Base-by-base conservation (phyloP, 2,329 filamentous ascomycete genomes). In the Hypoxylon sp. region DNA sequence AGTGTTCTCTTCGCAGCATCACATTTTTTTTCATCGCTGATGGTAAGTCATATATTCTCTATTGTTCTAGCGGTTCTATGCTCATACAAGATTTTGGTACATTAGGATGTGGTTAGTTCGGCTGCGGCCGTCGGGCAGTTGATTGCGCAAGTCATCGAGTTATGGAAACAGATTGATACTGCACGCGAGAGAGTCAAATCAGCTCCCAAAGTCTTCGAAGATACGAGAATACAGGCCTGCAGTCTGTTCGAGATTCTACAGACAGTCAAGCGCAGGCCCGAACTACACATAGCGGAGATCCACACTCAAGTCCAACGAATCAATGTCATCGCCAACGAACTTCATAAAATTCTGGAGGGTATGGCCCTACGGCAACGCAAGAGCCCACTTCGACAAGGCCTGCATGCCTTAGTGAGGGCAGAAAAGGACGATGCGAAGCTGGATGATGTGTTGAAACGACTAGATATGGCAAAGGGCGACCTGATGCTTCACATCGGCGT, bases 391-490 rank as follows among this genome's bases (percentile, higher is more conserved):
- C 38, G 53, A 46, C 53, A 57, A 23, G 53, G 53, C 38, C 9
- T 45, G 2, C 25, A 57, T 34, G 53, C 53, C 38, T 34, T 57
- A 28, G 41, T 57, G 2, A 23, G 53, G 11, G 53, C 53, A 57
- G 53, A 57, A 6, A 45, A 23, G 13, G 53, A 57, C 17, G 53
- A 46, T 34, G 53, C 53, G 11, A 57, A 57, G 41, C 38, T 57
- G 17, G n/a, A 46, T 4, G 25, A 57, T 23, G 53, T 57, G 6
- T 32, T 57, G 17, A 46, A 46, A 46, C 53, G 53, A 46, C 38
- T 57, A 7, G 41, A 32, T 46, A 34, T 21, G 25, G 53, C 53
- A 32, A 57, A 57, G 38, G 38, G 38, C 3, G 25, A 57, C 23
- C n/a, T 57, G 9, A 57, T 28, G 17, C 11, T 57, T 21, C 53